Conservation (phyloP, 1,284 basidiomycete species). For the Cerrena zonata region DNA sequence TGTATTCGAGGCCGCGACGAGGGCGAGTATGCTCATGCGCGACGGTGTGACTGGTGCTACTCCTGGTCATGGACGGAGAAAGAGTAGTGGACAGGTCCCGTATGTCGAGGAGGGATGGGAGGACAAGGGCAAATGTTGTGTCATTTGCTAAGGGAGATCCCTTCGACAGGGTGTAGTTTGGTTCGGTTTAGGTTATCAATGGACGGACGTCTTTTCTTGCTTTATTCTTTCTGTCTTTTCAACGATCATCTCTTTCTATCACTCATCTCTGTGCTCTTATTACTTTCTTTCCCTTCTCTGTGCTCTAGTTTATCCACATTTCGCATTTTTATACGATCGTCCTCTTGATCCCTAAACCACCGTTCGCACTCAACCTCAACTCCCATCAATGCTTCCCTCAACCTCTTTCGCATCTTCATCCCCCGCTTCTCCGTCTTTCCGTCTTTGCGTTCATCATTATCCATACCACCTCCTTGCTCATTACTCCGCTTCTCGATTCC, state of each 20-base stretch:
- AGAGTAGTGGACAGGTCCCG: slow-evolving; percentile 37
- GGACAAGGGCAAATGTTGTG: slow-evolving; percentile 37
- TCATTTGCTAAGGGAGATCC: slow-evolving; percentile 27
- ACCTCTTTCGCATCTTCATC: too few relatives aligned
- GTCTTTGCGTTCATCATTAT: too few relatives aligned
- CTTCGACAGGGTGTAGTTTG: background rate
- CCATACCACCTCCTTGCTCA: too few relatives aligned
- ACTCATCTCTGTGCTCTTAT: background rate
- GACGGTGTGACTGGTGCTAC: slow-evolving; percentile 52
- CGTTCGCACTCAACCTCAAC: too few relatives aligned
- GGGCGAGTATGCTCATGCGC: slow-evolving; percentile 89
- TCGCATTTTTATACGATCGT: too few relatives aligned
- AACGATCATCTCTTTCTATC: background rate
- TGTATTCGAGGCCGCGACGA: slow-evolving; percentile 90
- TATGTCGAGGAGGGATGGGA: slow-evolving; percentile 38
- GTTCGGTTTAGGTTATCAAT: background rate
- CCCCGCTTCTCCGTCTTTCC: too few relatives aligned
- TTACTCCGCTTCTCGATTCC: too few relatives aligned
- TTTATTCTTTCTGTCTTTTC: background rate
- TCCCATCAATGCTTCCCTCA: too few relatives aligned
- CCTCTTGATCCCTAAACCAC: too few relatives aligned
- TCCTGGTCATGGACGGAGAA: slow-evolving; percentile 46
- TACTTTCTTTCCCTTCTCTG: background rate
- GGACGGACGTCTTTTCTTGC: background rate
- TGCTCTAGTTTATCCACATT: too few relatives aligned